Evolutionary conservation across 169 alveolate genomes (phyloP).

Genomic region (Condylostoma magnum): DNA sequence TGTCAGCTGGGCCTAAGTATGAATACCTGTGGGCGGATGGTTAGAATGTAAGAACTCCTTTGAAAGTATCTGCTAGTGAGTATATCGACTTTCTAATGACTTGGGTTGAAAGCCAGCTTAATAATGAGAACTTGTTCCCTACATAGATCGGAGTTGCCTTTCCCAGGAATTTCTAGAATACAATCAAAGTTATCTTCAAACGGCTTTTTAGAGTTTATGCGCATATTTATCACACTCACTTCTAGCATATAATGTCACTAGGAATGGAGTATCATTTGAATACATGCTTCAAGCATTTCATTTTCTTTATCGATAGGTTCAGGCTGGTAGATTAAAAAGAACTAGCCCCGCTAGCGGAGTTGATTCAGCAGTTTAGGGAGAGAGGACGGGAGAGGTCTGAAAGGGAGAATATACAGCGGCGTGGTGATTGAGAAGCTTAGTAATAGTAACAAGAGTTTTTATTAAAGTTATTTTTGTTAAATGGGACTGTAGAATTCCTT

Average conservation of each 20-base stretch:
- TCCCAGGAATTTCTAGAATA: slow-evolving; percentile 75
- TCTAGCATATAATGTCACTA: slow-evolving; percentile 80
- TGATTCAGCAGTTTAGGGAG: slow-evolving; percentile 76
- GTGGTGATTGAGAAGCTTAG: too few relatives aligned
- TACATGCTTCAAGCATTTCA: slow-evolving; percentile 86
- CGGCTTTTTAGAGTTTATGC: slow-evolving; percentile 88
- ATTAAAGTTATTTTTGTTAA: too few relatives aligned
- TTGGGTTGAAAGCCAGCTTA: slow-evolving; percentile 87
- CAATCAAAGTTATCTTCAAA: slow-evolving; percentile 82
- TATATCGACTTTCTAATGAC: slow-evolving; percentile 86
- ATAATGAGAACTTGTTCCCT: slow-evolving; percentile 82
- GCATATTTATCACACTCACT: slow-evolving; percentile 85
- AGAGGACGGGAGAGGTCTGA: slow-evolving; percentile 47
- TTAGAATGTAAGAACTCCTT: slow-evolving; percentile 78
- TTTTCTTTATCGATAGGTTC: slow-evolving; percentile 80
- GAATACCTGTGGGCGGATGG: slow-evolving; percentile 92
- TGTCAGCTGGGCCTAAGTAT: slow-evolving; percentile 89
- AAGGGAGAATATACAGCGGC: too few relatives aligned
- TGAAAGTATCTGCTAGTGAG: slow-evolving; percentile 80
- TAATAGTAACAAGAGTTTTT: too few relatives aligned
- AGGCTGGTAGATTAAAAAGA: slow-evolving; percentile 81
- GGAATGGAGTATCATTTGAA: slow-evolving; percentile 84
- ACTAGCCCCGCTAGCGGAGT: slow-evolving; percentile 87
- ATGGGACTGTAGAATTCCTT: too few relatives aligned
- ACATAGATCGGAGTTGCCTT: slow-evolving; percentile 72